These are phyloP conservation scores for Theileria orientalis DNA, from an alignment of 169 alveolate species.

Conservation along the genomic window DNA sequence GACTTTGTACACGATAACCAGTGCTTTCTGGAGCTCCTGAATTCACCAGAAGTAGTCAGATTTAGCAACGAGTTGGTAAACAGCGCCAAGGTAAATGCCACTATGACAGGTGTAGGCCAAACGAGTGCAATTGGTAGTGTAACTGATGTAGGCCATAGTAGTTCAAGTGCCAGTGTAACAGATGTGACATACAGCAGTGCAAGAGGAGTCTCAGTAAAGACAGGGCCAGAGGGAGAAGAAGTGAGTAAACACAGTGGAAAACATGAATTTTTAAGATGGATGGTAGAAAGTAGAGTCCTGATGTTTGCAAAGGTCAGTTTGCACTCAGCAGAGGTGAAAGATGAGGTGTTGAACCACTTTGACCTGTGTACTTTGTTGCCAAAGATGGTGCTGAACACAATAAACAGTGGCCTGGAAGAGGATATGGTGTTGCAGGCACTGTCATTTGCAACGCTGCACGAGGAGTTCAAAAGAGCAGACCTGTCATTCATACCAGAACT, in stretches of 20 bases:
- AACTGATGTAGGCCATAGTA: neutral
- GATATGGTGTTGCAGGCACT: conserved; percentile 39
- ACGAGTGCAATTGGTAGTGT: neutral
- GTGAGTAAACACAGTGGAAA: neutral
- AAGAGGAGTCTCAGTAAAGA: too few species aligned
- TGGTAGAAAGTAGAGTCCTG: conserved; percentile 20
- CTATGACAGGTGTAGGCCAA: neutral
- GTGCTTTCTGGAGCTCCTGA: neutral
- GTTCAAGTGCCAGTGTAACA: neutral
- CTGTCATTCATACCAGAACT: neutral
- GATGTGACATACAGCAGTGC: too few species aligned
- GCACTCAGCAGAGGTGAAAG: conserved; percentile 27
- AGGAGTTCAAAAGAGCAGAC: conserved; percentile 24
- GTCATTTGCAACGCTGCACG: conserved; percentile 48
- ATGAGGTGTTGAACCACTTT: conserved; percentile 17
- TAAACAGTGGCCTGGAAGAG: conserved; percentile 9
- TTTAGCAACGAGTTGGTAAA: neutral
- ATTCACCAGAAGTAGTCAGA: neutral
- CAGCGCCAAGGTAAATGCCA: neutral
- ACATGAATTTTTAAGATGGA: neutral
- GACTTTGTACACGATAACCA: conserved; percentile 4
- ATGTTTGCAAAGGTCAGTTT: conserved; percentile 38
- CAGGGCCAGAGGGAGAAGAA: neutral
- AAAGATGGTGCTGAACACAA: neutral
- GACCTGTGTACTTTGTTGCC: conserved; percentile 22